Evolutionary conservation across 768 basidiomycete species (phyloP), one percentile per base, ranked within the genome.

Genomic region (Gymnopilus dilepis): DNA sequence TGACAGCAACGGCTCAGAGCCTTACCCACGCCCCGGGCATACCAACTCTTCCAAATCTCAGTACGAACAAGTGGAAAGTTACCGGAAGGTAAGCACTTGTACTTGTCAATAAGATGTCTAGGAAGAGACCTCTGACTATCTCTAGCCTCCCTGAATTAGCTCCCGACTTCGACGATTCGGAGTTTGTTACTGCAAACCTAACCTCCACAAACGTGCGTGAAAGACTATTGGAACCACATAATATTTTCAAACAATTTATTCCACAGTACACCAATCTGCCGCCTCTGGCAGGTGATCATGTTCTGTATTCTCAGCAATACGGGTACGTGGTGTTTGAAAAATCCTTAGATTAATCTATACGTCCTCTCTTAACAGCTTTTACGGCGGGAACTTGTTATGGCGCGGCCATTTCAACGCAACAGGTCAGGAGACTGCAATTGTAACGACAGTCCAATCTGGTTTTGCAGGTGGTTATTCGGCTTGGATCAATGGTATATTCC

Each of bases 251-350:
- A 5, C 15, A 38, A 13, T 13, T 13, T 11, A 3, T 34, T 22
- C 2, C 26, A 0, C 41, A 84, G 82, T 84, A 83, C 64, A 83
- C 82, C 2, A 82, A 83, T 65, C 72, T 83, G 8, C 82, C 81
- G 2, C 77, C 78, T 2, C 63, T 83, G 17, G 74, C 79, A 0
- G 81, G 80, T 17, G 70, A 73, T 33, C 70, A 72, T 24, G 82
- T 84, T 19, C 69, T 84, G 24, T 84, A 84, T 67, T 81, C 81
- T 3, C 82, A 83, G 55, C 82, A 84, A 73, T 83, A 84, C 56
- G 82, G 80, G 81, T 82, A 66, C 19, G 74, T 62, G 6, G 28
- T 6, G 12, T 21, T 12, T 33, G 31, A 22, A 33, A 34, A 17
- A 26, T 34, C 24, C 19, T 13, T 28, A 17, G 7, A 37, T 6